These are phyloP conservation scores for Scedosporium aurantiacum DNA, from an alignment of 2,329 filamentous ascomycete genomes.

Conservation along the genomic window DNA sequence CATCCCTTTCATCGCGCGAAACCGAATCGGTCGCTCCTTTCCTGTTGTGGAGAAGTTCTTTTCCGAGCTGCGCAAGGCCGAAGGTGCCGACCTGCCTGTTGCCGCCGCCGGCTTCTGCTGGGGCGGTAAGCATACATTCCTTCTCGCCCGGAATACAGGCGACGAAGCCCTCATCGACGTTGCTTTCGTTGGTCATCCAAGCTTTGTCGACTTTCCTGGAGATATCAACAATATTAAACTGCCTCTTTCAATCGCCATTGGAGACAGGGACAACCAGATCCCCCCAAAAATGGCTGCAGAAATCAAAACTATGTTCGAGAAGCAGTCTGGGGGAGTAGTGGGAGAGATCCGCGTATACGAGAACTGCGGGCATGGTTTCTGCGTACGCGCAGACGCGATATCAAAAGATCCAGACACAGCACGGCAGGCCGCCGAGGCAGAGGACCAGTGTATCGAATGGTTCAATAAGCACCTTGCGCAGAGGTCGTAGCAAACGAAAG, in stretches of 20 bases:
- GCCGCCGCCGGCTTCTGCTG: constrained; percentile 52
- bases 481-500: neutral
- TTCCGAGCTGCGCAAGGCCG: constrained; percentile 22
- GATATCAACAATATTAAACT: constrained; percentile 33
- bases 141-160: constrained; percentile 30
- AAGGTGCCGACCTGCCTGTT: constrained; percentile 22
- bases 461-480: constrained; percentile 16
- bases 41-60: constrained; percentile 26
- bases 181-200: constrained; percentile 43
- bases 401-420: constrained; percentile 12
- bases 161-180: constrained; percentile 34
- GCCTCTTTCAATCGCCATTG: constrained; percentile 36
- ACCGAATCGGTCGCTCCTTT: constrained; percentile 18
- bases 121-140: constrained; percentile 44
- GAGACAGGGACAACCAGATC: constrained; percentile 31
- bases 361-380: constrained; percentile 30
- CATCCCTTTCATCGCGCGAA: constrained; percentile 22
- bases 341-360: constrained; percentile 27
- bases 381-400: constrained; percentile 20
- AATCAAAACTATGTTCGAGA: constrained; percentile 24
- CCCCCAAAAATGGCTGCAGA: constrained; percentile 18
- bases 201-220: constrained; percentile 30
- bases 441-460: constrained; percentile 23
- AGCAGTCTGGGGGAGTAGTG: constrained; percentile 18
- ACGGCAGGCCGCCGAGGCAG: constrained; percentile 18